Evolutionary conservation across 805 yeast genomes (phyloP), one percentile per base, ranked within the genome.

Genomic region (Kodamaea fukazawae): DNA sequence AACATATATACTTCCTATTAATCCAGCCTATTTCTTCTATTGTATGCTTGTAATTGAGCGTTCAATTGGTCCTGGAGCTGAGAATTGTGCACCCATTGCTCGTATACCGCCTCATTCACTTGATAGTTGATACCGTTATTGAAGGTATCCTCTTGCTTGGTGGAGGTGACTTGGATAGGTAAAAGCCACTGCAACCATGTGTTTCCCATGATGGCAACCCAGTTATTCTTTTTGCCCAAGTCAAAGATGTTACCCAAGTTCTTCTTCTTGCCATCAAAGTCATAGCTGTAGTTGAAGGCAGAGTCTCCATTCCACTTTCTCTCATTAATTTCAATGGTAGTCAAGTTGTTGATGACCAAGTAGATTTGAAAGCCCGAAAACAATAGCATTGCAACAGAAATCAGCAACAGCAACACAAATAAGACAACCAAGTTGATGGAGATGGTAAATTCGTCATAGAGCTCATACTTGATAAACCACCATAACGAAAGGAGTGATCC

Each of bases 241-340:
- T 90, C 87, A 60, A 81, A 93, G 3, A 87, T 67, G 58, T 91
- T 86, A 1, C 83, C 88, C 5, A 71, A 47, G 6, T 65, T 58
- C 36, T 63, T 55, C 9, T 78, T 33, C 54, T 63, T 27, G 70
- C 82, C 53, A 50, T 18, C 43, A 22, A 56, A 62, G 41, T 65
- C 66, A 30, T 71, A 65, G 42, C 60, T 63, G 42, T 65, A 66
- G 34, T 51, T 58, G 40, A 55, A 57, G 23, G 33, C 29, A 12
- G 38, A 30, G 3, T 49, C 47, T 29, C 67, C 60, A 46, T 70
- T 70, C 49, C 83, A 67, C 34, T 73, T 68, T 23, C 55, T 53
- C 29, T 81, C 86, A 53, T 77, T 80, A 43, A 80, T 67, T 61
- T 93, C 99, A 17, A 91, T 73, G 0, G 98, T 91, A 3, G 97